Conservation (phyloP, 2,329 filamentous ascomycete species). For the Penicillium janthinellum region DNA sequence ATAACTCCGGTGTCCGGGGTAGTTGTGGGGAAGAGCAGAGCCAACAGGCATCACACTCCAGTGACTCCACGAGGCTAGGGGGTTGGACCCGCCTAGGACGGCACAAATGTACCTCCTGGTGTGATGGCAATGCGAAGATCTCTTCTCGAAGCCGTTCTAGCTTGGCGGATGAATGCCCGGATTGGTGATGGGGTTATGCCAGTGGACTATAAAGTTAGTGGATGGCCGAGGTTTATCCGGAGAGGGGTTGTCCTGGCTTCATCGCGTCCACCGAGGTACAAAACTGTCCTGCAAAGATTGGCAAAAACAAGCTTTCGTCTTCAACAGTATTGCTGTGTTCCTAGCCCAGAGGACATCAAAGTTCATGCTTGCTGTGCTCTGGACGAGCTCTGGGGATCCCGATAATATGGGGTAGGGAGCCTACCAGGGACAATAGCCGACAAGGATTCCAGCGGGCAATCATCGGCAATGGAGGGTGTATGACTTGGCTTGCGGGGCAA, state of each 20-base stretch:
- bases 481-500: not conserved
- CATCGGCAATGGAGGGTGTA: not conserved
- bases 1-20: not conserved
- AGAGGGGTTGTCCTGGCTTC: not conserved
- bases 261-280: not conserved
- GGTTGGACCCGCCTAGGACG: not conserved
- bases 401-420: not conserved
- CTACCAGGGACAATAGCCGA: not conserved
- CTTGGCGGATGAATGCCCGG: constrained; percentile 7
- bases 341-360: not conserved
- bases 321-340: not conserved
- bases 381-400: not conserved
- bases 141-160: not conserved
- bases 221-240: constrained; percentile 15
- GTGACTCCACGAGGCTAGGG: not conserved
- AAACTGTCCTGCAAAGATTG: no score
- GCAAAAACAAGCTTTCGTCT: not conserved
- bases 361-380: not conserved
- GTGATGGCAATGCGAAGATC: not conserved
- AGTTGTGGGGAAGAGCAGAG: not conserved
- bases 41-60: not conserved
- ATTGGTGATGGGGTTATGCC: constrained; percentile 1
- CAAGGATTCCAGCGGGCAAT: not conserved
- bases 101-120: not conserved
- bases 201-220: not conserved